Conservation (phyloP, 108 stramenopile genomes). For the Fragilaria crotonensis region DNA sequence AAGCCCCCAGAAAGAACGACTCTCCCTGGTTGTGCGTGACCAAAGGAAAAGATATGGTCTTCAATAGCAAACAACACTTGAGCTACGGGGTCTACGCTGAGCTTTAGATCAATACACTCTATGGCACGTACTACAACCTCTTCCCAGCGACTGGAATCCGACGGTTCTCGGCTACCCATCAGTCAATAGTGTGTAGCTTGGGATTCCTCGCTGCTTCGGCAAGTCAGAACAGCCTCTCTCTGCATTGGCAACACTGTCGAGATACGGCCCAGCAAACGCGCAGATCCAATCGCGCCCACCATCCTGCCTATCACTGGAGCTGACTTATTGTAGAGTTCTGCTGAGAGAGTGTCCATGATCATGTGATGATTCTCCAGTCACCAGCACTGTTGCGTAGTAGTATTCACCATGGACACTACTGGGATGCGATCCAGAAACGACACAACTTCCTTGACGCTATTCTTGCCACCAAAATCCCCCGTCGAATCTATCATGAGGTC, state of each 20-base stretch:
- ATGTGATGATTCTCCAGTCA: slow-evolving; percentile 25
- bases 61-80: too few species aligned
- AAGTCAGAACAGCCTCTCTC: slow-evolving; percentile 8
- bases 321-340: slow-evolving; percentile 22
- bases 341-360: slow-evolving; percentile 18
- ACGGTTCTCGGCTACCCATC: slow-evolving; percentile 35
- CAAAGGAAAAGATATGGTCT: too few species aligned
- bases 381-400: slow-evolving; percentile 27
- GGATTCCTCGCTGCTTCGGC: slow-evolving; percentile 4
- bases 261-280: slow-evolving; percentile 26
- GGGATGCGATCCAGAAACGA: slow-evolving; percentile 13
- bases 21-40: too few species aligned
- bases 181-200: neutral
- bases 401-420: too few species aligned
- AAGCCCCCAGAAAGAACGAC: too few species aligned
- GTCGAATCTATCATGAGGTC: slow-evolving; percentile 45
- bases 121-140: too few species aligned
- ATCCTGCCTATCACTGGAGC: slow-evolving; percentile 15
- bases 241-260: slow-evolving; percentile 5
- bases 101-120: too few species aligned
- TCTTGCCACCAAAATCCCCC: slow-evolving; percentile 48
- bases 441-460: slow-evolving; percentile 34
- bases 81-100: too few species aligned
- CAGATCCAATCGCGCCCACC: slow-evolving; percentile 27
- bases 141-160: slow-evolving; percentile 26